Evolutionary conservation across 805 yeast species (phyloP), one percentile per base, ranked within the genome.

Genomic region (Candida ulmi): DNA sequence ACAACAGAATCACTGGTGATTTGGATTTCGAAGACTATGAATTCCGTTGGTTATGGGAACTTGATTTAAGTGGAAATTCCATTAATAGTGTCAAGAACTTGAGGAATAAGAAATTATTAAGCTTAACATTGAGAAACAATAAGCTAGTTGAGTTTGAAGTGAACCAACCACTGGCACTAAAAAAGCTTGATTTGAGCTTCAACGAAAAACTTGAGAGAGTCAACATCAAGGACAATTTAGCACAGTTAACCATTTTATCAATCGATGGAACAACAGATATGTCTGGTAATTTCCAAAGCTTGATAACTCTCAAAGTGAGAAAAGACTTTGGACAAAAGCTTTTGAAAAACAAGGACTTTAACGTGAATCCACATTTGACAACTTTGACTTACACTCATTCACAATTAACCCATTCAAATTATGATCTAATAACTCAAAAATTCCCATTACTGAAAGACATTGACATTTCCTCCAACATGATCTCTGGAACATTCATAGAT

Each of bases 1-100:
- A 41, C 30, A 71, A 71, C 41, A 62, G 61, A 32, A 52, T 69
- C 30, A 26, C 23, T 8, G 47, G 42, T 2, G 16, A 12, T 5
- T 6, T 49, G 2, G 41, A 42, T 26, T 39, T 51, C n/a, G 27
- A 33, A 12, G 11, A 28, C 0, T 23, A 17, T 15, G 32, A 37
- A 7, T 47, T 51, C 16, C 11, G n/a, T 21, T 31, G 34, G 34
- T 11, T 31, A 31, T 31, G 34, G 34, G 21, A 31, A 13, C 26
- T 31, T 13, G 17, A 31, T 11, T 9, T 31, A 13, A 31, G 34
- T n/a, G 34, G 26, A 8, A 31, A 31, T 21, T n/a, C 21, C 5
- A 31, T 31, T 8, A 19, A 13, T 13, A 8, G 12, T 13, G n/a
- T 31, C 17, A 31, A 19, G 17, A 31, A 31, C 17, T 21, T 31